Conservation (phyloP, 345 rosid species). For the Brassica incana region DNA sequence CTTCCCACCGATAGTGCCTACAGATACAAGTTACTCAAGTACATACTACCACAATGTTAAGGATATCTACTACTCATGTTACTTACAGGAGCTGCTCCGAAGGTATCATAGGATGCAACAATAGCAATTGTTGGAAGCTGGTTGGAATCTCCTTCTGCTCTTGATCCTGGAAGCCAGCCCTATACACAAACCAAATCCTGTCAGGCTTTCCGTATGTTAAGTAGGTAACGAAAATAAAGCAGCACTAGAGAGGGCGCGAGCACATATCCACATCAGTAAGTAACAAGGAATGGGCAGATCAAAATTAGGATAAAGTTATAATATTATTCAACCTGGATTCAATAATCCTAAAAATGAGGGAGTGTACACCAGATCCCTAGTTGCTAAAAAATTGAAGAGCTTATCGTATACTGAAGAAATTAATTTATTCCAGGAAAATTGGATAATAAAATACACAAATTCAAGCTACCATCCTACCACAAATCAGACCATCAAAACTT, state of each 20-base stretch:
- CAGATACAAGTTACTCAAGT: constrained; percentile 36
- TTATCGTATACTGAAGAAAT: neutral
- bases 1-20: constrained; percentile 95
- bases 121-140: constrained; percentile 95
- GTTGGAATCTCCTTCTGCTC: constrained; percentile 82
- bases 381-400: constrained; percentile 4
- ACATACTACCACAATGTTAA: constrained; percentile 17
- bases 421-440: constrained; percentile 1
- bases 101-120: constrained; percentile 94
- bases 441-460: neutral
- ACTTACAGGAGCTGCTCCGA: constrained; percentile 97
- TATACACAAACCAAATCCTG: constrained; percentile 38
- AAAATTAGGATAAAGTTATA: neutral
- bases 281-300: neutral
- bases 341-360: neutral
- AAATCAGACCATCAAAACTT: constrained; percentile 9
- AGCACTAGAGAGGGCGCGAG: neutral
- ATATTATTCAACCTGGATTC: neutral
- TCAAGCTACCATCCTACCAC: neutral
- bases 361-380: constrained; percentile 4
- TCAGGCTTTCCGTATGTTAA: constrained; percentile 21
- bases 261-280: constrained; percentile 12
- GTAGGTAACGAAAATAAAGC: neutral
- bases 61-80: constrained; percentile 21
- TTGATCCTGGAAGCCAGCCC: constrained; percentile 97